Conservation (phyloP, 805 yeast species). For the Saccharomycopsis fibuligera region DNA sequence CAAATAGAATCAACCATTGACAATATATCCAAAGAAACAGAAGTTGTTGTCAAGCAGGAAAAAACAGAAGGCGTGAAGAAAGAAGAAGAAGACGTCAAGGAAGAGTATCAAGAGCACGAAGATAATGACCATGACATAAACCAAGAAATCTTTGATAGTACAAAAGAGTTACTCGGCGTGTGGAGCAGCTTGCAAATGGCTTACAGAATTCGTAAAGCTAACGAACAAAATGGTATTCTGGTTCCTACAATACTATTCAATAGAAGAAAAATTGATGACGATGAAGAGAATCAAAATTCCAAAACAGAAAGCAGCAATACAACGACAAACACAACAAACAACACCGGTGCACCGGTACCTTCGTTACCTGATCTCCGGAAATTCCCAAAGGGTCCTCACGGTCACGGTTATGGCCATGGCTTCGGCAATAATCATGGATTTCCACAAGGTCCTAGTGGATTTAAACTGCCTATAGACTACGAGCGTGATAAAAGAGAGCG, state of each 20-base stretch:
- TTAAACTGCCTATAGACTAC: too few species aligned
- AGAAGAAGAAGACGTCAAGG: slow-evolving; percentile 22
- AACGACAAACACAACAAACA: not conserved
- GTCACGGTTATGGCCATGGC: not conserved
- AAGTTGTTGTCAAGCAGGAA: slow-evolving; percentile 22
- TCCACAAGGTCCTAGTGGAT: not conserved
- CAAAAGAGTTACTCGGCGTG: slow-evolving; percentile 44
- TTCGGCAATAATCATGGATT: not conserved
- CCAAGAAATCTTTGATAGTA: slow-evolving; percentile 30
- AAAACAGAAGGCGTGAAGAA: slow-evolving; percentile 30
- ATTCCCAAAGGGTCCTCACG: not conserved
- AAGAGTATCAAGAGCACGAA: not conserved
- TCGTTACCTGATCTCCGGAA: not conserved
- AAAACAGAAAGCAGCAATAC: not conserved
- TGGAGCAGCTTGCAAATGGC: slow-evolving; percentile 79
- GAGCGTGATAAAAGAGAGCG: not conserved
- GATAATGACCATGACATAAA: slow-evolving; percentile 15
- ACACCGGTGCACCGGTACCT: not conserved
- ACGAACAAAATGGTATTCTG: slow-evolving; percentile 21
- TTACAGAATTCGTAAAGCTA: slow-evolving; percentile 72
- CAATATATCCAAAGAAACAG: slow-evolving; percentile 28
- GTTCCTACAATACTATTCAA: slow-evolving; percentile 17
- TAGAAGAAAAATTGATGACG: slow-evolving; percentile 24
- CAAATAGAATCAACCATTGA: slow-evolving; percentile 61
- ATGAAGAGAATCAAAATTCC: slow-evolving; percentile 7